Evolutionary conservation across 305 asterid species (phyloP).

Genomic region (Fraxinus latifolia): DNA sequence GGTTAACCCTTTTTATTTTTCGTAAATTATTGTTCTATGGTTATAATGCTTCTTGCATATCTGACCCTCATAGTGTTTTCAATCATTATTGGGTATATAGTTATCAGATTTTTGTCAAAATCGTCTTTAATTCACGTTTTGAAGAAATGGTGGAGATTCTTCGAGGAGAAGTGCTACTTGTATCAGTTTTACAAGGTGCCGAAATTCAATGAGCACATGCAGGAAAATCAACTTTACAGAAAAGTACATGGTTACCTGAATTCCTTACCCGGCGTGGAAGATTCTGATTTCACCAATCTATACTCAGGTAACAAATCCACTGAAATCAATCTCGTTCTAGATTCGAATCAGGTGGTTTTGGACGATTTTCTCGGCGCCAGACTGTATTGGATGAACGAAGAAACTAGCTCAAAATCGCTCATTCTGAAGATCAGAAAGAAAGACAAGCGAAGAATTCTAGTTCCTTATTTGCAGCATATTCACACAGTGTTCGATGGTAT

Average conservation of each 20-base stretch:
- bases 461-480: constrained; percentile 65
- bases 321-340: constrained; percentile 65
- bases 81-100: constrained; percentile 25
- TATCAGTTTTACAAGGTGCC: too few species aligned
- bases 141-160: constrained; percentile 40
- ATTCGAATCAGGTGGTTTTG: constrained; percentile 42
- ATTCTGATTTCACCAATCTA: too few species aligned
- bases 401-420: constrained; percentile 33
- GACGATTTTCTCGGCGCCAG: constrained; percentile 73
- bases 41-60: constrained; percentile 43
- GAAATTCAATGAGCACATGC: too few species aligned
- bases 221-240: too few species aligned
- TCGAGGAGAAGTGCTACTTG: constrained; percentile 51
- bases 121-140: constrained; percentile 42
- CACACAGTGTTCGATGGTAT: constrained; percentile 61
- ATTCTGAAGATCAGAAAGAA: constrained; percentile 57
- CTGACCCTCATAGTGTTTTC: constrained; percentile 31
- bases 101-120: constrained; percentile 40
- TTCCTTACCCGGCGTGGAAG: too few species aligned
- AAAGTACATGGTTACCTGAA: too few species aligned
- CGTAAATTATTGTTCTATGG: background rate
- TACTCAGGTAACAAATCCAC: constrained; percentile 21
- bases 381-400: constrained; percentile 51
- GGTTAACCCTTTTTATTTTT: background rate
- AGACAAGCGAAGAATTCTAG: constrained; percentile 67